Conservation (phyloP, 345 rosid genomes). For the Litchi chinensis region DNA sequence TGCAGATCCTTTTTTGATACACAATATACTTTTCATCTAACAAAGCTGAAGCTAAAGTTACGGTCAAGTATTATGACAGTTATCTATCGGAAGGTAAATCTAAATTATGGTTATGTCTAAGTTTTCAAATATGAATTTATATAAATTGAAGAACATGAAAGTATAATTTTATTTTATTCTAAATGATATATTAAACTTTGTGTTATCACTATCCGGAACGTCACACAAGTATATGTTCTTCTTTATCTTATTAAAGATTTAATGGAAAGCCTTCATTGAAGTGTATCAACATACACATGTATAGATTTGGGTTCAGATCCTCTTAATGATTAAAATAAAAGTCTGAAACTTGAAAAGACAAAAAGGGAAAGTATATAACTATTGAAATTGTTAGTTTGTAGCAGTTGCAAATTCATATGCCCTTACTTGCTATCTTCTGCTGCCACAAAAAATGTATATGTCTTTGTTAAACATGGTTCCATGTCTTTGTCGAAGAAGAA, state of each 20-base stretch:
- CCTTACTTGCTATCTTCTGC: too few relatives aligned
- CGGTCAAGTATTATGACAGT: conserved; percentile 85
- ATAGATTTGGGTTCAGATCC: neutral
- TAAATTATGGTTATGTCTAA: conserved; percentile 6
- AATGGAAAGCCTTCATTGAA: neutral
- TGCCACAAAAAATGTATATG: too few relatives aligned
- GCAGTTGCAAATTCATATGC: too few relatives aligned
- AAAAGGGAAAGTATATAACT: too few relatives aligned
- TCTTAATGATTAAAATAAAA: neutral
- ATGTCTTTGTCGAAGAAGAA: too few relatives aligned
- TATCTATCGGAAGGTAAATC: conserved; percentile 72
- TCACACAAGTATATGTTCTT: neutral
- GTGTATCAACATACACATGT: neutral
- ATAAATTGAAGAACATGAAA: neutral
- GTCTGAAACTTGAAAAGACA: too few relatives aligned
- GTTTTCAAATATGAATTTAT: neutral
- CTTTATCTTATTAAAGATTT: neutral
- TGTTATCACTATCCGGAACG: neutral
- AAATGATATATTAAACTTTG: neutral
- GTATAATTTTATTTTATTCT: neutral
- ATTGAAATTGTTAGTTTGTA: too few relatives aligned
- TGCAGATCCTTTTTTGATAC: conserved; percentile 91
- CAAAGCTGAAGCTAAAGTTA: conserved; percentile 79
- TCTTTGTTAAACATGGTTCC: too few relatives aligned
- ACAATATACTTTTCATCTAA: conserved; percentile 69